Evolutionary conservation across 257 asterid genomes (phyloP), one percentile per base, ranked within the genome.

Genomic region (Gynochthodes officinalis): DNA sequence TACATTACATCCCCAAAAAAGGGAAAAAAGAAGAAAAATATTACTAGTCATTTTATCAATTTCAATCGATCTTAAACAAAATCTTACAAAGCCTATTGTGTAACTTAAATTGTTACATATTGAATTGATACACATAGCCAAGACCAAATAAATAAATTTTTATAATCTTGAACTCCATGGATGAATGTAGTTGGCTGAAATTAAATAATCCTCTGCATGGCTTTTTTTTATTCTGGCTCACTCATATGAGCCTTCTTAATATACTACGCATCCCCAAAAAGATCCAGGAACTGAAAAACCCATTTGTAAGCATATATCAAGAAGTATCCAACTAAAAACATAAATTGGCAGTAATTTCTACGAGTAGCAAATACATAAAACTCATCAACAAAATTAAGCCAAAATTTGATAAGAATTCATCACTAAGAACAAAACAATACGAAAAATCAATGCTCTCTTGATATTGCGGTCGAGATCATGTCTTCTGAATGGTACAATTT

Each of bases 201-300:
- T 79, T 75, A 95, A 79, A 84, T 83, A 87, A 82, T 95, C 98
- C 57, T 92, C 99, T 0, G 98, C 92, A 65, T 78, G 90, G 15
- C 96, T 98, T 81, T 95, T 95, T 87, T 90, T 2, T 96, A 92
- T 79, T 85, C 97, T 30, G 86, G 73, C n/a, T 92, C 75, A 80
- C 96, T 85, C 87, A 78, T 89, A 78, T 87, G 90, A 73, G 97
- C 98, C 82, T 88, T 89, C 87, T 90, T 87, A 52, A 89, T 78
- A 33, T 86, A 66, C 75, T 78, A 76, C 21, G 81, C 90, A 71
- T 92, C 96, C 73, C 97, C 98, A 82, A 92, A 95, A 70, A 95
- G 90, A 81, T 95, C 98, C 95, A 95, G 73, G 78, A 95, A 92
- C 99, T 92, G 89, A 88, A 81, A 67, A 78, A 76, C 16, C n/a